phyloP scores from a whole-genome alignment of 2,329 filamentous ascomycete species.

The Aspergillus alliaceus region DNA sequence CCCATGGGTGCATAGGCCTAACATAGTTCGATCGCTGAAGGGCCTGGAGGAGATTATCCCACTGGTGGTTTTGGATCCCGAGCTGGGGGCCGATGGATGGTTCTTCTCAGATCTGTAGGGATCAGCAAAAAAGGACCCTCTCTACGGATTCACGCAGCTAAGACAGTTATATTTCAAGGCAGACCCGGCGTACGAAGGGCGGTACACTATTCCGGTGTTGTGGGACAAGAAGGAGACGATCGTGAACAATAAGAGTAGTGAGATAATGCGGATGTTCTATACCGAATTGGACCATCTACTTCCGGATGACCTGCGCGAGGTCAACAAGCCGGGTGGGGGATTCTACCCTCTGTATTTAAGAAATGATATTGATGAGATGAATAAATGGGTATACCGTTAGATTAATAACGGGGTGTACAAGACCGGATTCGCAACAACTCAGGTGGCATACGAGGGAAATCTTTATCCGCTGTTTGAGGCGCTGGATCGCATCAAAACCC shows the following conservation, averaged over 20 bases:
- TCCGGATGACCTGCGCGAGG: conserved; percentile 57
- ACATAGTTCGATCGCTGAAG: conserved; percentile 52
- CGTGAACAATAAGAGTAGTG: conserved; percentile 83
- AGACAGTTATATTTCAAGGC: conserved; percentile 73
- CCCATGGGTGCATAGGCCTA: conserved; percentile 61
- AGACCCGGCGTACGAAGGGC: conserved; percentile 66
- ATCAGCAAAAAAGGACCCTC: conserved; percentile 62
- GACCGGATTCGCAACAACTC: conserved; percentile 73
- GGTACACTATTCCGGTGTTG: conserved; percentile 80
- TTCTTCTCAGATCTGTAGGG: conserved; percentile 67
- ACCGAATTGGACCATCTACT: conserved; percentile 70
- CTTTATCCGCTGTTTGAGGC: conserved; percentile 68
- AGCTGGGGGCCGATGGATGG: conserved; percentile 60
- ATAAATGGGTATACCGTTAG: conserved; percentile 71
- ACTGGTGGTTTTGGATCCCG: conserved; percentile 44
- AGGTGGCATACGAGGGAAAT: conserved; percentile 73
- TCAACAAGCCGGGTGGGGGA: conserved; percentile 51
- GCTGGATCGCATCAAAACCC: conserved; percentile 70
- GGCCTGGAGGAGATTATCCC: conserved; percentile 52
- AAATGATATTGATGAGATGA: conserved; percentile 68
- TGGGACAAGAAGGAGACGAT: conserved; percentile 76
- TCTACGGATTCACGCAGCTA: conserved; percentile 70
- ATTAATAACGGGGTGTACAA: conserved; percentile 59
- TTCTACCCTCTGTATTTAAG: conserved; percentile 66
- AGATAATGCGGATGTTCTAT: conserved; percentile 84